Evolutionary conservation across 768 basidiomycete species (phyloP), one percentile per base, ranked within the genome.

Genomic region (Russula foetens): DNA sequence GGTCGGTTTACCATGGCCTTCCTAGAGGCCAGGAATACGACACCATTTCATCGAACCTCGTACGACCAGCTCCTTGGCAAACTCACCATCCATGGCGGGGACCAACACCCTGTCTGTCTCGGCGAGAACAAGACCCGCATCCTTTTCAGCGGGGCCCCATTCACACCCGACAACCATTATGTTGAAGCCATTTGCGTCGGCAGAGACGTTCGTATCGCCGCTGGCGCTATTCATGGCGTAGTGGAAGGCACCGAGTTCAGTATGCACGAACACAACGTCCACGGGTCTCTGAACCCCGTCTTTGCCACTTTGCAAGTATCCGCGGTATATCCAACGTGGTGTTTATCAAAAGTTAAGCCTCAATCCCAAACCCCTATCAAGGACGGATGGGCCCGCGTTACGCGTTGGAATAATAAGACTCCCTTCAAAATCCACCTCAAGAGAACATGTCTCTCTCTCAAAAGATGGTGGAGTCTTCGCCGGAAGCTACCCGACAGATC

Each of bases 141-240:
- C 38, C 64, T 86, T 21, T 86, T 87, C 65, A 71, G 81, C 49
- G 79, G 76, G 9, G 71, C 81, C 19, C 84, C 86, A 24, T 86
- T 87, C 67, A 66, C 71, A 39, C 69, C 75, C 28, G 81, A 86
- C 67, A 68, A 71, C 21, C 72, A 72, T 38, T 81, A 80, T 58
- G 75, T 82, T 54, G 71, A 78, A 15, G 76, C 79, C 39, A 11
- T 58, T 15, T 62, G 59, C 53, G 67, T 75, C 19, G 71, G 77
- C 49, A 71, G 72, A 33, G 73, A 75, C 43, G 65, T 85, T 47
- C 79, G 79, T 60, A 70, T 88, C 33, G 79, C 79, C 35, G 77
- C 81, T 39, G 86, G 86, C 14, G 76, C 79, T 0, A 78, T 83
- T 5, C 84, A 86, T 60, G 86, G 86, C 1, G 73, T 88, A 21